A percentile compares a stretch with the other conserved stretches of the same genome.
Evolutionary conservation across 805 yeast genomes (phyloP).

Genomic region (Saturnispora besseyi): DNA sequence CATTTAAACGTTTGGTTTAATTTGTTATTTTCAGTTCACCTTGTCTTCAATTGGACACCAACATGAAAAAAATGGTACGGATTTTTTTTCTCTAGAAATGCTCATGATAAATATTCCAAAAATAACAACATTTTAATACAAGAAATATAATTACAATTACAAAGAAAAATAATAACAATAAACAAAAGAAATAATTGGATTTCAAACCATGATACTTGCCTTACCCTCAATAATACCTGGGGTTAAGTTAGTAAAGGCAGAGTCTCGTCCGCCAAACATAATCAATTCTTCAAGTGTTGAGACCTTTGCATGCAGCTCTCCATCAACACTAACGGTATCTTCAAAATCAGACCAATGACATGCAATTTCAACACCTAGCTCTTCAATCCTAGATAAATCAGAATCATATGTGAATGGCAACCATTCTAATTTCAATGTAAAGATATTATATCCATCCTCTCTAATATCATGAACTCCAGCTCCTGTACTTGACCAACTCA

Average conservation of each 20-base stretch:
- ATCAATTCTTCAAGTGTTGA: conserved; percentile 69
- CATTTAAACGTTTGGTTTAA: not conserved
- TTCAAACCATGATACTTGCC: conserved; percentile 18
- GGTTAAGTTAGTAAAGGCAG: conserved; percentile 54
- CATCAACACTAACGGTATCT: conserved; percentile 33
- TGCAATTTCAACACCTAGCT: conserved; percentile 47
- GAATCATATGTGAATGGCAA: conserved; percentile 49
- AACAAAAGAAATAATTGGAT: not conserved
- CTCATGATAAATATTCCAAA: not conserved
- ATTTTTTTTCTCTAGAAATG: not conserved
- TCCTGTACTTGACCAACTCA: conserved; percentile 42
- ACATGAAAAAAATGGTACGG: not conserved
- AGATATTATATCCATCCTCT: conserved; percentile 19
- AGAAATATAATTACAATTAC: not conserved
- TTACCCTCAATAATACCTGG: conserved; percentile 59
- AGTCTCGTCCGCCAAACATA: conserved; percentile 55
- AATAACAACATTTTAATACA: too few species aligned
- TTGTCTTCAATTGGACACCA: not conserved
- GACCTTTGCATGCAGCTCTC: conserved; percentile 29
- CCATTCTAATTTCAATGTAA: conserved; percentile 68
- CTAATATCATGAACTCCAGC: not conserved
- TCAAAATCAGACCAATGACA: conserved; percentile 80
- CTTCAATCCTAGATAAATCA: conserved; percentile 22
- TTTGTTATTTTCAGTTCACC: not conserved
- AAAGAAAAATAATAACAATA: not conserved